These are phyloP conservation scores for Microascus cirrosus DNA, from an alignment of 2,329 filamentous ascomycete genomes.

Conservation along the genomic window DNA sequence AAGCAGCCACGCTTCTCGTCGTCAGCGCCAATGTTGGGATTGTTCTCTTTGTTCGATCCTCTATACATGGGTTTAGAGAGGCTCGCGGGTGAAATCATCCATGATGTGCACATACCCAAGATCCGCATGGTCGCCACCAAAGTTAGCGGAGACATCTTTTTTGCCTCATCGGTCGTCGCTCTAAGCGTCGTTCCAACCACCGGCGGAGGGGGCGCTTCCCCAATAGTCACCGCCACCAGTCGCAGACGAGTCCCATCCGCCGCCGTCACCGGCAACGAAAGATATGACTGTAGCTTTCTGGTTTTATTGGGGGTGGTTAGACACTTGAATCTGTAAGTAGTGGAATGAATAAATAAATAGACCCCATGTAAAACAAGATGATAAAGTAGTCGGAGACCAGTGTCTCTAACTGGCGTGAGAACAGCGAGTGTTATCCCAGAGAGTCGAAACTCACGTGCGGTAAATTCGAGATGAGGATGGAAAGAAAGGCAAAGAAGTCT, in stretches of 20 bases:
- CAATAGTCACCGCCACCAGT: too few species aligned
- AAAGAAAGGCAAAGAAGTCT: not conserved
- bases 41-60: not conserved
- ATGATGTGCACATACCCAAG: not conserved
- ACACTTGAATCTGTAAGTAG: not conserved
- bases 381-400: not conserved
- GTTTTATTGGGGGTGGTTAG: not conserved
- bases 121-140: not conserved
- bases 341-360: not conserved
- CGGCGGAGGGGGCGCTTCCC: too few species aligned
- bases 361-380: not conserved
- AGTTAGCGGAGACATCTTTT: not conserved
- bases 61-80: not conserved
- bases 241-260: not conserved
- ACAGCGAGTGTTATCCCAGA: not conserved
- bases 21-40: not conserved
- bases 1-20: conserved; percentile 2
- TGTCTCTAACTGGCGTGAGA: too few species aligned
- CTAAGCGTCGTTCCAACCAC: not conserved
- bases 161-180: not conserved
- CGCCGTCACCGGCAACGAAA: not conserved
- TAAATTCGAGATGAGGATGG: not conserved
- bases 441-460: too few species aligned
- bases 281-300: not conserved
- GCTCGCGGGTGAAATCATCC: not conserved